Evolutionary conservation across 805 yeast species (phyloP).

Genomic region (Alloascoidea hylecoeti): DNA sequence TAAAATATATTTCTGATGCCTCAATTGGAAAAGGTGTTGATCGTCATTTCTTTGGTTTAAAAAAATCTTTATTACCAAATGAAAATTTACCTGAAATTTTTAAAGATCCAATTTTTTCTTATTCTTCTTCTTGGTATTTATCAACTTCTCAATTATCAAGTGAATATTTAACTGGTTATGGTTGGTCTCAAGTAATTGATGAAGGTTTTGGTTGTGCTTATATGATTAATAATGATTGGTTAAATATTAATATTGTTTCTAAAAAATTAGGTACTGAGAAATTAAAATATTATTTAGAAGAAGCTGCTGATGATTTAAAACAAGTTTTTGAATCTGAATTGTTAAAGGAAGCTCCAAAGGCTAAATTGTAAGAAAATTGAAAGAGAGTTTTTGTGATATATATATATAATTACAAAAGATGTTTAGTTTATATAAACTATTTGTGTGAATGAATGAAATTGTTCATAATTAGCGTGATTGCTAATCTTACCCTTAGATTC

Average conservation of each 20-base stretch:
- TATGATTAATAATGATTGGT: constrained; percentile 75
- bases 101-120: constrained; percentile 60
- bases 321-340: constrained; percentile 32
- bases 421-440: too few species aligned
- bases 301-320: constrained; percentile 73
- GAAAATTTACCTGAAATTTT: constrained; percentile 53
- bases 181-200: constrained; percentile 91
- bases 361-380: too few species aligned
- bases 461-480: too few species aligned
- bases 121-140: constrained; percentile 74
- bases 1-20: constrained; percentile 59
- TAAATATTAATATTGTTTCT: constrained; percentile 74
- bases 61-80: constrained; percentile 47
- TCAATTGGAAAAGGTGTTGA: constrained; percentile 83
- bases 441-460: too few species aligned
- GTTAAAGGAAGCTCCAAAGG: constrained; percentile 11
- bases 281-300: constrained; percentile 52
- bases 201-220: constrained; percentile 91
- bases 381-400: too few species aligned
- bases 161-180: constrained; percentile 79
- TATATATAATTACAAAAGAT: too few species aligned
- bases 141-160: constrained; percentile 86
- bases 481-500: too few species aligned
- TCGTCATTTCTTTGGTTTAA: constrained; percentile 85
- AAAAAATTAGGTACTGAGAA: constrained; percentile 36